A percentile compares a stretch with the other conserved stretches of the same genome.
Evolutionary conservation across 2,329 filamentous ascomycete genomes (phyloP).

Genomic region (Grosmannia clavigera): DNA sequence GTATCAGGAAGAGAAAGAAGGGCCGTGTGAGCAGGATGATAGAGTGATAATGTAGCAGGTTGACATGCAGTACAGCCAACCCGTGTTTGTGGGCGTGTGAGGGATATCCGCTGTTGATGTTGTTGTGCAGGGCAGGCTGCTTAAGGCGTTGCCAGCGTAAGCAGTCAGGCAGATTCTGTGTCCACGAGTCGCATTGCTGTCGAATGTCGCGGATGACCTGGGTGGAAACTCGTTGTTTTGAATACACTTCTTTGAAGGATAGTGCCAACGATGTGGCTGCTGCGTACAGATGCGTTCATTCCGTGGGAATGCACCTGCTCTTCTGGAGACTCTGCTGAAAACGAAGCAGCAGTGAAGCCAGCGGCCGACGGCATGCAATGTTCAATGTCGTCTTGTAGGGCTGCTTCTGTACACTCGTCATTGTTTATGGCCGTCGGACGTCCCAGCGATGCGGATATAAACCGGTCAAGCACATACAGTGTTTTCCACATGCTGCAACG

Average conservation of each 20-base stretch:
- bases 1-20: conserved; percentile 48
- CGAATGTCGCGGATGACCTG: conserved; percentile 44
- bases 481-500: conserved; percentile 51
- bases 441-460: conserved; percentile 50
- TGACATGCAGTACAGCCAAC: conserved; percentile 49
- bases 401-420: conserved; percentile 45
- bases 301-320: conserved; percentile 15
- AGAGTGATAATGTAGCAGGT: conserved; percentile 49
- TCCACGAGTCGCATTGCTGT: conserved; percentile 39
- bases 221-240: conserved; percentile 44
- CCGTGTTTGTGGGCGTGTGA: conserved; percentile 25
- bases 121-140: background rate
- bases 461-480: conserved; percentile 51
- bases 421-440: conserved; percentile 49
- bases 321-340: background rate
- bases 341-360: background rate
- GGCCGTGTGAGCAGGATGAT: conserved; percentile 51
- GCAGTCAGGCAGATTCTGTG: conserved; percentile 30
- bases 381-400: conserved; percentile 17
- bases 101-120: background rate
- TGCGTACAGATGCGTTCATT: conserved; percentile 44
- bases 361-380: background rate
- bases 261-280: conserved; percentile 43
- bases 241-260: conserved; percentile 51
- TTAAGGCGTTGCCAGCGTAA: conserved; percentile 33